Conservation (phyloP, 1,284 basidiomycete genomes). For the Microbotryomycetes sp. region DNA sequence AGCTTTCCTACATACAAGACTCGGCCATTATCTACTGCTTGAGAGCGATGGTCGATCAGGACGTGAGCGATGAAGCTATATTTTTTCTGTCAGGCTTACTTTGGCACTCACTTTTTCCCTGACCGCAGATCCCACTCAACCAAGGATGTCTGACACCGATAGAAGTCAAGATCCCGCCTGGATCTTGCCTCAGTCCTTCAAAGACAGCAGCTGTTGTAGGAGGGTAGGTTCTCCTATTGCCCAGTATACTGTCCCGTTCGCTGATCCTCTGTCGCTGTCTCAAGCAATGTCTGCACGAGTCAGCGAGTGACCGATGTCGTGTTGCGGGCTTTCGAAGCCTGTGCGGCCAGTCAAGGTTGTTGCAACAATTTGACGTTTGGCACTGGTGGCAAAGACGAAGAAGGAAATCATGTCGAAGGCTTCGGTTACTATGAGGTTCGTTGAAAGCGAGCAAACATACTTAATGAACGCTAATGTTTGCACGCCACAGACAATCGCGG, state of each 20-base stretch:
- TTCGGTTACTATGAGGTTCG: slow-evolving; percentile 90
- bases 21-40: slow-evolving; percentile 91
- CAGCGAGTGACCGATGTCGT: slow-evolving; percentile 95
- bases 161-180: slow-evolving; percentile 70
- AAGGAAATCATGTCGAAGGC: slow-evolving; percentile 65
- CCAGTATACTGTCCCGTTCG: not conserved
- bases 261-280: not conserved
- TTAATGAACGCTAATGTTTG: slow-evolving; percentile 3
- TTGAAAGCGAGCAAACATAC: not conserved
- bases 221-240: slow-evolving; percentile 1
- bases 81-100: slow-evolving; percentile 1
- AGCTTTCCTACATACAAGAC: slow-evolving; percentile 50
- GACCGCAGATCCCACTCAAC: slow-evolving; percentile 69
- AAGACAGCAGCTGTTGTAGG: slow-evolving; percentile 37
- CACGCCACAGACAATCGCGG: slow-evolving; percentile 70
- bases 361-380: slow-evolving; percentile 86
- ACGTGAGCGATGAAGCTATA: slow-evolving; percentile 42
- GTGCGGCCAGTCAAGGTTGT: slow-evolving; percentile 88
- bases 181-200: slow-evolving; percentile 73
- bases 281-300: slow-evolving; percentile 51
- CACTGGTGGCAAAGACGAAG: slow-evolving; percentile 72
- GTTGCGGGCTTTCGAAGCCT: slow-evolving; percentile 84
- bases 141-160: slow-evolving; percentile 71
- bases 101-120: not conserved
- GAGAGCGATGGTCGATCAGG: slow-evolving; percentile 81